Conservation (phyloP, 2,329 filamentous ascomycete genomes). For the Verticillium albo-atrum region DNA sequence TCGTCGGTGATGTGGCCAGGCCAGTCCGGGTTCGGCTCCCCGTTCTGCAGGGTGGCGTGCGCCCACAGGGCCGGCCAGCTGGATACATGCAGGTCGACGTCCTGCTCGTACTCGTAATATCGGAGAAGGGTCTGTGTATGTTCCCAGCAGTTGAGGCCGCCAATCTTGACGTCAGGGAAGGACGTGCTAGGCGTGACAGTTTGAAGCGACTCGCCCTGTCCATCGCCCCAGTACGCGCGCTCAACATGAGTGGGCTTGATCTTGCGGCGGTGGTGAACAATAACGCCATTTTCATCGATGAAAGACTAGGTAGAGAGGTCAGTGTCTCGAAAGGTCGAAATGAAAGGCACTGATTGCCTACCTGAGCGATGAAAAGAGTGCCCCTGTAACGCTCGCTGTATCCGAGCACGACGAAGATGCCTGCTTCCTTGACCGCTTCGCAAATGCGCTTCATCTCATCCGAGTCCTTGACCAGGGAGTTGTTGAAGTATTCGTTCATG, state of each 20-base stretch:
- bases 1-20: slow-evolving; percentile 29
- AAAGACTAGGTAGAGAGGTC: slow-evolving; percentile 25
- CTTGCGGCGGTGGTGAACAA: slow-evolving; percentile 42
- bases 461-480: slow-evolving; percentile 33
- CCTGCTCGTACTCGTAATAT: slow-evolving; percentile 19
- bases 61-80: slow-evolving; percentile 25
- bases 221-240: slow-evolving; percentile 48
- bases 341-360: not conserved
- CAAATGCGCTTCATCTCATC: slow-evolving; percentile 37
- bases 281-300: slow-evolving; percentile 41
- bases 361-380: slow-evolving; percentile 41
- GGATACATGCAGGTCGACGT: slow-evolving; percentile 23
- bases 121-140: slow-evolving; percentile 24
- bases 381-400: slow-evolving; percentile 43
- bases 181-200: slow-evolving; percentile 35
- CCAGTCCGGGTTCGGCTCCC: slow-evolving; percentile 27
- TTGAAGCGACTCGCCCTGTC: slow-evolving; percentile 50
- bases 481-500: slow-evolving; percentile 39
- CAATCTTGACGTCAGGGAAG: slow-evolving; percentile 43
- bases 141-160: slow-evolving; percentile 54
- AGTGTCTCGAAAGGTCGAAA: not conserved
- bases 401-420: slow-evolving; percentile 40
- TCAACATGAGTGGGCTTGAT: slow-evolving; percentile 48
- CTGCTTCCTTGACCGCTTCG: slow-evolving; percentile 38
- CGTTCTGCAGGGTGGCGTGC: slow-evolving; percentile 8